phyloP scores from a whole-genome alignment of 495 filamentous ascomycete species.

The Aspergillus olivimuriae region DNA sequence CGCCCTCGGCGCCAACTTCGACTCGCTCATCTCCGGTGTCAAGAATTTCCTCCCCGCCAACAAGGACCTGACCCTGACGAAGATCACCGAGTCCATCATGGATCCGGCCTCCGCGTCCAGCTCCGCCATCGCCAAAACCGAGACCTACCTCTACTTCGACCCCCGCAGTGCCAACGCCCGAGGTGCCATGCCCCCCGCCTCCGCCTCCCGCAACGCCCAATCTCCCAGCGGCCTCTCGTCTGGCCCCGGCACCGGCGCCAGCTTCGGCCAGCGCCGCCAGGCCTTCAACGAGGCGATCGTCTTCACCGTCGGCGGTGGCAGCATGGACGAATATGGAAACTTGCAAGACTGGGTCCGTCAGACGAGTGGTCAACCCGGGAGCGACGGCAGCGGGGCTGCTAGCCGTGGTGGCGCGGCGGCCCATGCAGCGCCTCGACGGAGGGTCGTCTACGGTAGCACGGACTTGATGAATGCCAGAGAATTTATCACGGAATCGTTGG shows the following conservation, averaged over 20 bases:
- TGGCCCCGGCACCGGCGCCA: conserved; percentile 65
- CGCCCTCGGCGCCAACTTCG: conserved; percentile 83
- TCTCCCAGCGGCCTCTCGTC: conserved; percentile 39
- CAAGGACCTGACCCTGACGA: conserved; percentile 91
- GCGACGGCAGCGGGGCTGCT: conserved; percentile 39
- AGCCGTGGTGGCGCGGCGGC: conserved; percentile 28
- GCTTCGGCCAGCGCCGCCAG: conserved; percentile 88
- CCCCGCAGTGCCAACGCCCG: conserved; percentile 87
- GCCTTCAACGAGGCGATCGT: conserved; percentile 94
- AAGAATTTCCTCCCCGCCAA: conserved; percentile 97
- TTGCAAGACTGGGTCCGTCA: conserved; percentile 91
- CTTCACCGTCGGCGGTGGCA: conserved; percentile 93
- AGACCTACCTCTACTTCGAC: conserved; percentile 98
- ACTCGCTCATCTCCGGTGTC: conserved; percentile 93
- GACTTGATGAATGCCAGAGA: conserved; percentile 86
- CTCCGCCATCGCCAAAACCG: conserved; percentile 91
- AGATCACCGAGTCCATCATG: conserved; percentile 98
- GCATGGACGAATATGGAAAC: conserved; percentile 99
- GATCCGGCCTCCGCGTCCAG: conserved; percentile 85
- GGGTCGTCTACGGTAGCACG: conserved; percentile 93
- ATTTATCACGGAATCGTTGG: conserved; percentile 77
- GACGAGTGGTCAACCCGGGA: conserved; percentile 50
- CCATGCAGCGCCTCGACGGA: conserved; percentile 45
- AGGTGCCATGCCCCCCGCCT: conserved; percentile 77
- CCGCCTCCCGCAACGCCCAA: conserved; percentile 47